phyloP scores from a whole-genome alignment of 1,284 basidiomycete genomes.

The Caloboletus inedulis region DNA sequence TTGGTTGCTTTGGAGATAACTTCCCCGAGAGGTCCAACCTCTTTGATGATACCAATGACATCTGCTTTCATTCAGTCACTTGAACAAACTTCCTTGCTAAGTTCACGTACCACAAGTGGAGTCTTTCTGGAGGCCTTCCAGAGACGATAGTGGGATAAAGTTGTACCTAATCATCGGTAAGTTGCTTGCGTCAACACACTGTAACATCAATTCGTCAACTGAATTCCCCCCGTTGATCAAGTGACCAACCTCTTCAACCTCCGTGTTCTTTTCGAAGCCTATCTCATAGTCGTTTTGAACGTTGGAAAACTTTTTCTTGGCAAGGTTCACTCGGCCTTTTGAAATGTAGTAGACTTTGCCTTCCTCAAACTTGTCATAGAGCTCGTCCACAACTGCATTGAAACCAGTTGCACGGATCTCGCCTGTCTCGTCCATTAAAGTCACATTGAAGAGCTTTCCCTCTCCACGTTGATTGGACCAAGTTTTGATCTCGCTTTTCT shows the following conservation, averaged over 20 bases:
- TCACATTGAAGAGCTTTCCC: conserved; percentile 93
- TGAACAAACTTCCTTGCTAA: conserved; percentile 2
- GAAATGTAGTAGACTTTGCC: conserved; percentile 93
- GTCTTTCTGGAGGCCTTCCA: conserved; percentile 73
- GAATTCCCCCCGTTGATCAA: neutral
- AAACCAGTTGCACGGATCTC: conserved; percentile 93
- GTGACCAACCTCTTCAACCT: conserved; percentile 69
- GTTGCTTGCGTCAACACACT: conserved; percentile 76
- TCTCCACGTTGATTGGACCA: conserved; percentile 93
- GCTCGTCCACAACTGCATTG: conserved; percentile 82
- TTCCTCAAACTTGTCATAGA: conserved; percentile 85
- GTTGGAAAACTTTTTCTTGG: conserved; percentile 96
- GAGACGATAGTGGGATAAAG: conserved; percentile 67
- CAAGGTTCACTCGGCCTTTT: conserved; percentile 88
- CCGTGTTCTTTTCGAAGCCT: conserved; percentile 78
- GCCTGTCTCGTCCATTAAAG: conserved; percentile 92
- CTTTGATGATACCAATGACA: conserved; percentile 83
- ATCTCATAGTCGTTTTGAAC: conserved; percentile 95
- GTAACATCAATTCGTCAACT: conserved; percentile 7
- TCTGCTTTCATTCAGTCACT: conserved; percentile 46
- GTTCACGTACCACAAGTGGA: conserved; percentile 64
- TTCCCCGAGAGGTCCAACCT: conserved; percentile 65
- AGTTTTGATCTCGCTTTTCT: conserved; percentile 86
- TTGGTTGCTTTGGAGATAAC: conserved; percentile 73
- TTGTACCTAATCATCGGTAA: conserved; percentile 82